phyloP scores from a whole-genome alignment of 805 yeast genomes.

The Lachancea cidri region DNA sequence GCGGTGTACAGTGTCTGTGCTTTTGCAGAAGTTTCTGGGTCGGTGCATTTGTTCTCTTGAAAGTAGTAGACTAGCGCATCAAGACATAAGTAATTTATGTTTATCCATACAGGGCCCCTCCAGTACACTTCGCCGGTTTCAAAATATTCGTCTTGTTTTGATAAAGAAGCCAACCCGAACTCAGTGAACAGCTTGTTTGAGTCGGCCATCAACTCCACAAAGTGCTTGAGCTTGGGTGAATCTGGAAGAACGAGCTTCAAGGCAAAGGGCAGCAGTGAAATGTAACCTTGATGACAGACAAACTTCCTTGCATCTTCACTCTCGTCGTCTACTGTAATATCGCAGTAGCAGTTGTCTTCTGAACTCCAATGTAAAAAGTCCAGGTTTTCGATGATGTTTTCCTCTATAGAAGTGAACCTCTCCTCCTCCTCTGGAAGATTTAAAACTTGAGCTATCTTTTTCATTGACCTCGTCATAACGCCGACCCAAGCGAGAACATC shows the following conservation, averaged over 20 bases:
- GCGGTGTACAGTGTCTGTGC: slow-evolving; percentile 49
- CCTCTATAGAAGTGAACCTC: slow-evolving; percentile 49
- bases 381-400: slow-evolving; percentile 56
- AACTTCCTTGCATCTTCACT: slow-evolving; percentile 48
- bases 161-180: slow-evolving; percentile 77
- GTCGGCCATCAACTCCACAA: slow-evolving; percentile 57
- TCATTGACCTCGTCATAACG: slow-evolving; percentile 81
- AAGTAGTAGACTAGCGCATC: slow-evolving; percentile 62
- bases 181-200: slow-evolving; percentile 71
- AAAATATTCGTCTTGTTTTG: slow-evolving; percentile 58
- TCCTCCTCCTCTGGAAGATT: slow-evolving; percentile 53
- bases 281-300: slow-evolving; percentile 88
- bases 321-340: slow-evolving; percentile 66
- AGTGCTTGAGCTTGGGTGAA: slow-evolving; percentile 42
- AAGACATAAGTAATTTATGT: slow-evolving; percentile 77
- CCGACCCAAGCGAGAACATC: slow-evolving; percentile 93
- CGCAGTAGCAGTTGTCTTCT: slow-evolving; percentile 67
- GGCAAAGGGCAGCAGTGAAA: slow-evolving; percentile 79
- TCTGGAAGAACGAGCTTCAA: slow-evolving; percentile 54
- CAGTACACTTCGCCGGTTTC: slow-evolving; percentile 87
- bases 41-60: slow-evolving; percentile 27
- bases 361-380: slow-evolving; percentile 79
- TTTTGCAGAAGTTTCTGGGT: slow-evolving; percentile 18
- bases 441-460: slow-evolving; percentile 59
- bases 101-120: slow-evolving; percentile 93